These are phyloP conservation scores for Exophiala sp. DNA, from an alignment of 2,329 filamentous ascomycete species.

Conservation along the genomic window DNA sequence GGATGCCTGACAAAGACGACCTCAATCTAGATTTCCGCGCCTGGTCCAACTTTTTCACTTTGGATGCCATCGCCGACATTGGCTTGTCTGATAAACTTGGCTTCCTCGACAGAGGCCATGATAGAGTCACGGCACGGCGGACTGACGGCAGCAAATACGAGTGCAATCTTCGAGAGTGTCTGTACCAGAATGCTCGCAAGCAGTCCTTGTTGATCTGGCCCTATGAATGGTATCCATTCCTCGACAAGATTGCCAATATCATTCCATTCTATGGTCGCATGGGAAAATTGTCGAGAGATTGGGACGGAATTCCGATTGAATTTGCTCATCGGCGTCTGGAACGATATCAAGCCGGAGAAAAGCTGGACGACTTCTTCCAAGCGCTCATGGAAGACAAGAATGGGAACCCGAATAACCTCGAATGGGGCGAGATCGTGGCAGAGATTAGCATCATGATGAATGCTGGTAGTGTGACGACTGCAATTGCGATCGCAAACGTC, in stretches of 20 bases:
- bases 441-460: constrained; percentile 50
- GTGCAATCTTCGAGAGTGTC: constrained; percentile 48
- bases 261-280: constrained; percentile 34
- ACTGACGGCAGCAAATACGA: constrained; percentile 42
- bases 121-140: constrained; percentile 42
- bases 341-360: constrained; percentile 47
- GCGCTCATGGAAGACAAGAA: constrained; percentile 53
- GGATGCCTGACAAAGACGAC: constrained; percentile 30
- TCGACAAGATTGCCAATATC: constrained; percentile 48
- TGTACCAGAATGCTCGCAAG: constrained; percentile 51
- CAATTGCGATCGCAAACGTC: constrained; percentile 30
- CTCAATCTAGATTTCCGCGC: constrained; percentile 49
- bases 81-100: constrained; percentile 44
- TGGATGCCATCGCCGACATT: constrained; percentile 57
- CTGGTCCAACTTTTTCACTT: constrained; percentile 55
- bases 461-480: constrained; percentile 12
- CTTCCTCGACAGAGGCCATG: constrained; percentile 50
- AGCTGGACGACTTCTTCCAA: constrained; percentile 58
- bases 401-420: constrained; percentile 42
- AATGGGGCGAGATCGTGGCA: constrained; percentile 60
- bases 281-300: constrained; percentile 1
- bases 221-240: constrained; percentile 50
- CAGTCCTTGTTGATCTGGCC: constrained; percentile 51
- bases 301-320: constrained; percentile 11
- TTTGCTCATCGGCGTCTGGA: constrained; percentile 26